These are phyloP conservation scores for Urochloa ruziziensis DNA, from an alignment of 176 grass and related monocot species.

Conservation along the genomic window DNA sequence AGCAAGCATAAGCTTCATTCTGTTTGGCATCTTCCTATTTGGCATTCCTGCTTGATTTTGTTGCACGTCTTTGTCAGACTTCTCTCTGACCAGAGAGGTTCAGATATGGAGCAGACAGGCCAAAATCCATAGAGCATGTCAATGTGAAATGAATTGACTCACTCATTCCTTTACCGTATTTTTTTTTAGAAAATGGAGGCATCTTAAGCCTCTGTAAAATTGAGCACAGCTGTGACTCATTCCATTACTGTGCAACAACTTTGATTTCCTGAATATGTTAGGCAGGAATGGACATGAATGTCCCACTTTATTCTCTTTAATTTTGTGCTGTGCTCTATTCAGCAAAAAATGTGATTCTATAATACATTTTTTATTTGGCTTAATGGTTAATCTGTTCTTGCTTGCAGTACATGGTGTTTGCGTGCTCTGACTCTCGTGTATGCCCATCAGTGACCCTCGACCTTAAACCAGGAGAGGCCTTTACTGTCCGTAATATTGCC, in stretches of 20 bases:
- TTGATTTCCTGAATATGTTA: not conserved
- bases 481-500: conserved; percentile 70
- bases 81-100: not conserved
- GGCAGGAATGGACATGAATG: not conserved
- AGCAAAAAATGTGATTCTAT: not conserved
- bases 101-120: not conserved
- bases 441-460: conserved; percentile 74
- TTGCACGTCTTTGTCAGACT: not conserved
- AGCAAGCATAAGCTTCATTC: not conserved
- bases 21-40: no score
- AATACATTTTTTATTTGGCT: not conserved
- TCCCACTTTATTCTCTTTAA: not conserved
- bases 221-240: no score
- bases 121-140: not conserved
- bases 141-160: not conserved
- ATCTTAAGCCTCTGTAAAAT: no score
- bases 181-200: no score
- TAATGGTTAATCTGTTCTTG: conserved; percentile 7
- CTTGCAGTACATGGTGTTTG: conserved; percentile 87
- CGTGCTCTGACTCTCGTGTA: conserved; percentile 71
- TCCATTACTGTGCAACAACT: not conserved
- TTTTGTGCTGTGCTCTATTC: not conserved
- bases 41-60: not conserved
- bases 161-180: not conserved
- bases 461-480: conserved; percentile 79